A percentile compares a stretch with the other conserved stretches of the same genome.
These are phyloP conservation scores for Trametes maxima DNA, from an alignment of 768 basidiomycete species.

Conservation along the genomic window DNA sequence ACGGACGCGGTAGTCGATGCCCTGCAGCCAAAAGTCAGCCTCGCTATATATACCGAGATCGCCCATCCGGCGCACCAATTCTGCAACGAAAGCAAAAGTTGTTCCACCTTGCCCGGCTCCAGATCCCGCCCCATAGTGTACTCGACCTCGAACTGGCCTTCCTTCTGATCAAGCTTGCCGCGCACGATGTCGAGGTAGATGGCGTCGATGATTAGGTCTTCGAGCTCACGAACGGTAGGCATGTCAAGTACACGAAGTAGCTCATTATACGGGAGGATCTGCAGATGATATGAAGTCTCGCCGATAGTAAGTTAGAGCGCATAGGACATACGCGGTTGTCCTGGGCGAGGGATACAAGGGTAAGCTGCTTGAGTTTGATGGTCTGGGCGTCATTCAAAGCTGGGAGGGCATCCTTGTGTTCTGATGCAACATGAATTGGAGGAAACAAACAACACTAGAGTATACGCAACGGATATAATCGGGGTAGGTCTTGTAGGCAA, in stretches of 20 bases:
- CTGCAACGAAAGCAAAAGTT: constrained; percentile 60
- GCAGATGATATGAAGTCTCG: not conserved
- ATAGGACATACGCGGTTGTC: constrained; percentile 64
- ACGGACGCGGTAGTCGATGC: constrained; percentile 71
- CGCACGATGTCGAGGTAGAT: constrained; percentile 90
- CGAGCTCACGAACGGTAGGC: constrained; percentile 81
- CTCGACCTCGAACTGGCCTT: constrained; percentile 87
- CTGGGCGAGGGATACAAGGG: constrained; percentile 82
- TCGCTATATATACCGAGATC: constrained; percentile 3
- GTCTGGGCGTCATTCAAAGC: constrained; percentile 71
- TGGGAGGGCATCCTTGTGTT: constrained; percentile 66
- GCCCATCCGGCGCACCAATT: constrained; percentile 56
- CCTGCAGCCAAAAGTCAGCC: constrained; percentile 42
- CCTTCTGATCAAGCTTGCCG: constrained; percentile 92
- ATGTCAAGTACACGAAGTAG: constrained; percentile 75
- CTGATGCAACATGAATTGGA: constrained; percentile 40
- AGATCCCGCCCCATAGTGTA: constrained; percentile 93
- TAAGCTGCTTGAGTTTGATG: constrained; percentile 90
- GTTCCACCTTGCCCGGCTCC: constrained; percentile 69
- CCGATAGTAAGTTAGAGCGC: not conserved
- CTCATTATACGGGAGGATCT: constrained; percentile 83
- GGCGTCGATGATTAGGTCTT: constrained; percentile 96
- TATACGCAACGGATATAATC: constrained; percentile 66
- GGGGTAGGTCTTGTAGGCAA: constrained; percentile 85
- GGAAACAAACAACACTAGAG: not conserved